phyloP scores from a whole-genome alignment of 352 stramenopile species.

The Globisporangium radiosum region DNA sequence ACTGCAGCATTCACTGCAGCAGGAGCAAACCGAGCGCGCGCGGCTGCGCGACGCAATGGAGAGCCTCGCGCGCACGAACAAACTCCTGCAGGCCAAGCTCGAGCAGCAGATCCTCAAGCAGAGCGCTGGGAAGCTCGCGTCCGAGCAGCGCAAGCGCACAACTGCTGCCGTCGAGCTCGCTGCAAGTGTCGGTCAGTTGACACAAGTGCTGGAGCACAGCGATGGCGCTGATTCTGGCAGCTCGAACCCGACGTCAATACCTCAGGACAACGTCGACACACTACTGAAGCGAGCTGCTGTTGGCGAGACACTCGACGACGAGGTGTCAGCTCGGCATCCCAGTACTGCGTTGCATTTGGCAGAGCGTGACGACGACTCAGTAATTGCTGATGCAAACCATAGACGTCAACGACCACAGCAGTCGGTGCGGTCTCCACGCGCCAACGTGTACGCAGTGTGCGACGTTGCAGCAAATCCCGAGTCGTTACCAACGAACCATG shows the following conservation, averaged over 20 bases:
- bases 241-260: too few relatives aligned
- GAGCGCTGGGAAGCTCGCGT: slow-evolving; percentile 21
- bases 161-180: slow-evolving; percentile 1
- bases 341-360: neutral
- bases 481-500: too few relatives aligned
- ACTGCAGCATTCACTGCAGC: slow-evolving; percentile 29
- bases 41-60: slow-evolving; percentile 35
- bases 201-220: neutral
- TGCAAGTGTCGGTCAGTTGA: neutral
- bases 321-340: too few relatives aligned
- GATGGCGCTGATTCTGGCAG: neutral
- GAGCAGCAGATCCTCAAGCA: slow-evolving; percentile 69
- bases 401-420: neutral
- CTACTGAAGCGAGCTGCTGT: slow-evolving; percentile 6
- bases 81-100: slow-evolving; percentile 46
- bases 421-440: neutral
- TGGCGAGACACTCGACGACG: neutral
- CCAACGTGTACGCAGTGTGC: neutral
- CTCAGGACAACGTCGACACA: neutral
- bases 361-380: neutral
- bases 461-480: neutral
- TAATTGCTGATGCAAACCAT: neutral
- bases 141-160: slow-evolving; percentile 13
- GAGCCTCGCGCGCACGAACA: slow-evolving; percentile 53
- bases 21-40: slow-evolving; percentile 23